These are phyloP conservation scores for Picea abies DNA, from an alignment of 83 land plant species.

Conservation along the genomic window DNA sequence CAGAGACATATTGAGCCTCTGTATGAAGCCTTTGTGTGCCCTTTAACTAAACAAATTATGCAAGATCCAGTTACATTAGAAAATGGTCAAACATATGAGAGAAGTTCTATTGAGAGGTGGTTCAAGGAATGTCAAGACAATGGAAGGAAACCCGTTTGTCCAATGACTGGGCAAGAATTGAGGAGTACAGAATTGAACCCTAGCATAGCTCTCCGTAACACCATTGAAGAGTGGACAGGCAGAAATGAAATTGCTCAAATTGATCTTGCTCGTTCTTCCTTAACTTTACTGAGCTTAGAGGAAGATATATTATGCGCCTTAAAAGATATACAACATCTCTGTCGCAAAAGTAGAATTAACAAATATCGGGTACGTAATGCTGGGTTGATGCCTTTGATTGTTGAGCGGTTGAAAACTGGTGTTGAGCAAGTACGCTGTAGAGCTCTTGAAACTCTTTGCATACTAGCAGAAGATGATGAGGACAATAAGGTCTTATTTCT, in stretches of 20 bases:
- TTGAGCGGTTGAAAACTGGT: slow-evolving; percentile 58
- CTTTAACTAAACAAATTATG: slow-evolving; percentile 78
- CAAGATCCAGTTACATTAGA: slow-evolving; percentile 83
- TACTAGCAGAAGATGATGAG: slow-evolving; percentile 54
- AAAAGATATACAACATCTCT: slow-evolving; percentile 54
- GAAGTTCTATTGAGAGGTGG: slow-evolving; percentile 89
- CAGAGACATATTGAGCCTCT: slow-evolving; percentile 49
- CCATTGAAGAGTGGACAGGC: slow-evolving; percentile 88
- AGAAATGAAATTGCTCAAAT: slow-evolving; percentile 80
- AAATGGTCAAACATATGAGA: slow-evolving; percentile 87
- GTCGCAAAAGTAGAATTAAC: slow-evolving; percentile 46
- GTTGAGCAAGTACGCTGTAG: slow-evolving; percentile 44
- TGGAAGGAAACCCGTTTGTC: slow-evolving; percentile 71
- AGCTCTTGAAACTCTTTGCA: slow-evolving; percentile 67
- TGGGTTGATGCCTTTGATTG: slow-evolving; percentile 65
- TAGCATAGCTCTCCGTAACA: slow-evolving; percentile 73
- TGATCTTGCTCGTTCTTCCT: slow-evolving; percentile 47
- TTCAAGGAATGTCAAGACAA: slow-evolving; percentile 69
- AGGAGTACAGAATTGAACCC: slow-evolving; percentile 65
- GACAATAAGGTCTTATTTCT: slow-evolving; percentile 56
- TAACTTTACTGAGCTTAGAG: slow-evolving; percentile 42
- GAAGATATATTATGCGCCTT: slow-evolving; percentile 41
- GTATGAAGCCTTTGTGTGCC: slow-evolving; percentile 72
- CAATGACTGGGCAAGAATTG: slow-evolving; percentile 64
- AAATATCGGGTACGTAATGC: slow-evolving; percentile 44